A percentile compares a stretch with the other conserved stretches of the same genome.
phyloP scores from a whole-genome alignment of 768 basidiomycete species.

The Auriscalpium vulgare region DNA sequence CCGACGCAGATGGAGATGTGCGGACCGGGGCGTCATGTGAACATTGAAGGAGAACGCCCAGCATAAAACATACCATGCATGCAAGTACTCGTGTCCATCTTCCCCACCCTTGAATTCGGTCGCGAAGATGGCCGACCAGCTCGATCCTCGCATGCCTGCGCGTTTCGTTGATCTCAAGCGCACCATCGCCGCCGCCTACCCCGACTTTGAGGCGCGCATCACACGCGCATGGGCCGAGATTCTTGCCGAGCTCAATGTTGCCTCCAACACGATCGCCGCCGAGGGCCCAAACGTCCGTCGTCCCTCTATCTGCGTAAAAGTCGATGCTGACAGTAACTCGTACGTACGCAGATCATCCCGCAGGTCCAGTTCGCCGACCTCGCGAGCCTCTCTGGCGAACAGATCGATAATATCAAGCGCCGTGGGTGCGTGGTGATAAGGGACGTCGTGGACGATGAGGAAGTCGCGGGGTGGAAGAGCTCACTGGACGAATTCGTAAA shows the following conservation, averaged over 20 bases:
- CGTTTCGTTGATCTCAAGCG: conserved; percentile 53
- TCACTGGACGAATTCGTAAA: conserved; percentile 48
- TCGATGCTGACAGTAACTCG: not conserved
- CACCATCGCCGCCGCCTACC: conserved; percentile 43
- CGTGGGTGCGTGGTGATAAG: conserved; percentile 55
- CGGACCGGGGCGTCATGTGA: too few species aligned
- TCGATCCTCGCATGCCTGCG: conserved; percentile 23
- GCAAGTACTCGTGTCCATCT: too few species aligned
- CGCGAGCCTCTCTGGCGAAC: conserved; percentile 34
- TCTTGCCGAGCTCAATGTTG: conserved; percentile 41
- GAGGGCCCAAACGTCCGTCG: conserved; percentile 42
- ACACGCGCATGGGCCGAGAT: conserved; percentile 54
- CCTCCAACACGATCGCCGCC: conserved; percentile 32
- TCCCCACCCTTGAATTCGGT: too few species aligned
- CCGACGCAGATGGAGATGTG: too few species aligned
- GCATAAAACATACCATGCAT: too few species aligned
- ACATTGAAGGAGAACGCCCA: too few species aligned
- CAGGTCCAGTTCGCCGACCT: conserved; percentile 53
- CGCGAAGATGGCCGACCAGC: too few species aligned
- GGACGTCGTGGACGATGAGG: conserved; percentile 48
- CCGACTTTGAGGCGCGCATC: conserved; percentile 41
- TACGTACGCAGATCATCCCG: conserved; percentile 44
- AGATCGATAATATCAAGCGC: conserved; percentile 41
- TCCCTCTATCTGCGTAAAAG: not conserved
- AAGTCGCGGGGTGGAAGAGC: conserved; percentile 52